These are phyloP conservation scores for Rhizophora apiculata DNA, from an alignment of 345 rosid genomes.

Conservation along the genomic window DNA sequence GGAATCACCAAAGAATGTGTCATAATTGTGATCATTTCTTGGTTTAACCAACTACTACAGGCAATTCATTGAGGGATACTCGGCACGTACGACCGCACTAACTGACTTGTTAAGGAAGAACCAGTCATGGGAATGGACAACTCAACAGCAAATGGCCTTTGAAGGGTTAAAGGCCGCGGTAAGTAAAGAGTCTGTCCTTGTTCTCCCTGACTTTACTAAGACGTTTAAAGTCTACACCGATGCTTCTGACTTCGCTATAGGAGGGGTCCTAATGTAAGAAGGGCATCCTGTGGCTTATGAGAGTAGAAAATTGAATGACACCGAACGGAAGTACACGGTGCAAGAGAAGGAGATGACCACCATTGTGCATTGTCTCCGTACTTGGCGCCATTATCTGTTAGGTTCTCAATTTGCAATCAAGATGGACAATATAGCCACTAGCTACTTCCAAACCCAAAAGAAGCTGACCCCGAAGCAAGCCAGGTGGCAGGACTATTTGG, in stretches of 20 bases:
- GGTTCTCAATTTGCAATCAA: background rate
- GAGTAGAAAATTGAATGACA: too few species aligned
- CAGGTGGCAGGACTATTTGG: too few species aligned
- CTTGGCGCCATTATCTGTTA: background rate
- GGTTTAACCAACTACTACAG: background rate
- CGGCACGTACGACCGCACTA: background rate
- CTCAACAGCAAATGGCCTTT: background rate
- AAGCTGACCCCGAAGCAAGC: too few species aligned
- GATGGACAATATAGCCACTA: background rate
- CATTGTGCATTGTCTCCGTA: background rate
- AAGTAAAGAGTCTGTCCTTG: background rate
- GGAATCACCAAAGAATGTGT: too few species aligned
- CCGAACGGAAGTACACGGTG: too few species aligned
- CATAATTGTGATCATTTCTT: too few species aligned
- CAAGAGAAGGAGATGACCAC: too few species aligned
- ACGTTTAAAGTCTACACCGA: background rate
- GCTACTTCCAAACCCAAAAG: too few species aligned
- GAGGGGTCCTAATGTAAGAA: background rate
- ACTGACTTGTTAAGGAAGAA: background rate
- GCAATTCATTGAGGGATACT: background rate
- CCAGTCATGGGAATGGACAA: background rate
- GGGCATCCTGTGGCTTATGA: background rate
- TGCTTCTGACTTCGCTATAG: background rate
- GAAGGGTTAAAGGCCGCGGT: background rate
- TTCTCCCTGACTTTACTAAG: too few species aligned